These are phyloP conservation scores for Aspergillus terreus DNA, from an alignment of 2,329 filamentous ascomycete genomes.

Conservation along the genomic window DNA sequence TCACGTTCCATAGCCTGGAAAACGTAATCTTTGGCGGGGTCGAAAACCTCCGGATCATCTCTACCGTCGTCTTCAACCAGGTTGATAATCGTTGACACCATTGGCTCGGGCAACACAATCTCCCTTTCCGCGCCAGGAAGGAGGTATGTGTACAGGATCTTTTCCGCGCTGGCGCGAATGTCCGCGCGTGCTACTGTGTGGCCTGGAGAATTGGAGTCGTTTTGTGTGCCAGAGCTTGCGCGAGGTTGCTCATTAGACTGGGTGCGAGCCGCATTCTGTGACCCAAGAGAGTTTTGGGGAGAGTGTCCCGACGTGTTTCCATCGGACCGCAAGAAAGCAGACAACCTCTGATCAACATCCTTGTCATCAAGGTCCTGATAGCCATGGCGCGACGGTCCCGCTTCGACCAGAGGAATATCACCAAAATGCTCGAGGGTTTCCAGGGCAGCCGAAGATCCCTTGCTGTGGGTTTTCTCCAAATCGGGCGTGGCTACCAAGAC, in stretches of 20 bases:
- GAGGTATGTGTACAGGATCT: slow-evolving; percentile 97
- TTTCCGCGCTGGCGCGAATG: slow-evolving; percentile 89
- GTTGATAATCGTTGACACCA: slow-evolving; percentile 78
- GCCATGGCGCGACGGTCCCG: slow-evolving; percentile 58
- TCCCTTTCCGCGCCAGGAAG: slow-evolving; percentile 94
- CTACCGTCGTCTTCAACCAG: slow-evolving; percentile 87
- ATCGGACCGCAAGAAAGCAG: slow-evolving; percentile 73
- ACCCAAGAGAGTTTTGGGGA: slow-evolving; percentile 54
- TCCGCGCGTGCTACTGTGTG: slow-evolving; percentile 85
- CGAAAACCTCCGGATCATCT: slow-evolving; percentile 96
- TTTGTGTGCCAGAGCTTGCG: slow-evolving; percentile 59
- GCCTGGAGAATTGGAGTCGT: slow-evolving; percentile 76
- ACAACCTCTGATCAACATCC: slow-evolving; percentile 84
- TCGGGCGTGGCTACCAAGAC: slow-evolving; percentile 92
- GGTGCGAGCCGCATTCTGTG: slow-evolving; percentile 37
- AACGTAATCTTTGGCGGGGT: slow-evolving; percentile 96
- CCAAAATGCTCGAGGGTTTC: slow-evolving; percentile 68
- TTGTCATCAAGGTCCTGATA: slow-evolving; percentile 64
- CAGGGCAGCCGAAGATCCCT: slow-evolving; percentile 76
- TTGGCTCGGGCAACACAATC: slow-evolving; percentile 85
- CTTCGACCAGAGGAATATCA: slow-evolving; percentile 49
- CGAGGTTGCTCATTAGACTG: slow-evolving; percentile 49
- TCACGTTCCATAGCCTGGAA: slow-evolving; percentile 99
- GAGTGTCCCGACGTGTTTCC: slow-evolving; percentile 46
- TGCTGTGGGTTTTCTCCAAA: slow-evolving; percentile 73